phyloP scores from a whole-genome alignment of 805 yeast genomes.

The Huiozyma sinensis region DNA sequence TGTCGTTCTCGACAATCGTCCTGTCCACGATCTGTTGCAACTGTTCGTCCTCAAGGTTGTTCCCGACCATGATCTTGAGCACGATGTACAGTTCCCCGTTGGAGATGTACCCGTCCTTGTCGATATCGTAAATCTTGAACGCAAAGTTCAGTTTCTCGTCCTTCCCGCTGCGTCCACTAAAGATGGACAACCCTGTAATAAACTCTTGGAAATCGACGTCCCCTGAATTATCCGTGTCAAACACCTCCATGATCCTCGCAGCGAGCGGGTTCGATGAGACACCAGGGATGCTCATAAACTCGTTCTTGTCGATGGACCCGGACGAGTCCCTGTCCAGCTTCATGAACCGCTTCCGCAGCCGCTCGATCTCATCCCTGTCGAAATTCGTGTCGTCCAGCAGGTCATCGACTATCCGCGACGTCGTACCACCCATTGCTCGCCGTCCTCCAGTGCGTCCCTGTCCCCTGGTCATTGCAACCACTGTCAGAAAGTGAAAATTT shows the following conservation, averaged over 20 bases:
- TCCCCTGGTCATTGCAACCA: too few relatives aligned
- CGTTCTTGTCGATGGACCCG: constrained; percentile 85
- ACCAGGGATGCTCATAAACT: constrained; percentile 88
- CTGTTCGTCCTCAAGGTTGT: constrained; percentile 73
- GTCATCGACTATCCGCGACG: constrained; percentile 53
- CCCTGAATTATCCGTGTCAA: constrained; percentile 88
- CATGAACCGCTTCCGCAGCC: constrained; percentile 87
- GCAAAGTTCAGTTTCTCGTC: constrained; percentile 82
- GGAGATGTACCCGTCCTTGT: constrained; percentile 87
- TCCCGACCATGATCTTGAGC: constrained; percentile 94
- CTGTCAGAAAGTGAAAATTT: too few relatives aligned
- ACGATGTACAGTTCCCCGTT: constrained; percentile 92
- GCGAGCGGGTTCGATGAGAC: constrained; percentile 86
- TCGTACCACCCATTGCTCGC: constrained; percentile 44
- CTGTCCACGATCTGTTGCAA: constrained; percentile 95
- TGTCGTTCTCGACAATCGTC: constrained; percentile 87
- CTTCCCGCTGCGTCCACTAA: constrained; percentile 71
- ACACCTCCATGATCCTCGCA: constrained; percentile 79
- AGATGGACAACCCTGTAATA: constrained; percentile 74
- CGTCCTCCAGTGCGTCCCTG: background rate
- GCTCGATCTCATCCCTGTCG: constrained; percentile 82
- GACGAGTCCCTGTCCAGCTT: constrained; percentile 87
- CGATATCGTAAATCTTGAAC: constrained; percentile 90
- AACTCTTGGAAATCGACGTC: constrained; percentile 94
- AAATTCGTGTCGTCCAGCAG: constrained; percentile 77